Evolutionary conservation across 2,329 filamentous ascomycete genomes (phyloP).

Genomic region (Neocatenulostroma microsporum): DNA sequence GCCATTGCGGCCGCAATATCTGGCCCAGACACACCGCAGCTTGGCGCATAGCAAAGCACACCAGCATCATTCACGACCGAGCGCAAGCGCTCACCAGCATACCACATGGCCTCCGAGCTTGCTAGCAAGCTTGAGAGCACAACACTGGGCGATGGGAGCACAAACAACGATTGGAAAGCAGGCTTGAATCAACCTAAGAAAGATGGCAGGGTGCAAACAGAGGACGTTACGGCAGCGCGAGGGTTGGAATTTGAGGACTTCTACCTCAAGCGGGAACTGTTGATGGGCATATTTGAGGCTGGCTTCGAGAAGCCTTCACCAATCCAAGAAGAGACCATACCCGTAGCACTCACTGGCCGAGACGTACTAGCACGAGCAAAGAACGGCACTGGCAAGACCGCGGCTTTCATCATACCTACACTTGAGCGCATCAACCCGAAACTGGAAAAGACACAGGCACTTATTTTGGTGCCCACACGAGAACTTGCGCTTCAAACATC

Average conservation of each 20-base stretch:
- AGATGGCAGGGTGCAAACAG: constrained; percentile 72
- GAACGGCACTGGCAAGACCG: constrained; percentile 97
- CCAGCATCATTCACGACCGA: too few relatives aligned
- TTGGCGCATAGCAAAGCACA: too few relatives aligned
- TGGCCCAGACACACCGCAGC: too few relatives aligned
- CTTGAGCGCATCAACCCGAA: constrained; percentile 96
- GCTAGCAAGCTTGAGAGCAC: constrained; percentile 52
- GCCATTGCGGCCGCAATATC: too few relatives aligned
- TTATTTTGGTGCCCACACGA: constrained; percentile 93
- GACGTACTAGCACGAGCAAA: constrained; percentile 95
- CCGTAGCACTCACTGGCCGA: constrained; percentile 86
- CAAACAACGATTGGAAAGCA: constrained; percentile 63
- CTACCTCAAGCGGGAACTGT: constrained; percentile 82
- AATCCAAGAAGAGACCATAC: constrained; percentile 98
- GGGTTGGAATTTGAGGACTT: constrained; percentile 98
- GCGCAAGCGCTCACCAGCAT: too few relatives aligned
- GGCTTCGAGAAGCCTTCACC: constrained; percentile 98
- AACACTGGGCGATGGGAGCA: constrained; percentile 46
- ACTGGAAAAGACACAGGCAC: constrained; percentile 88
- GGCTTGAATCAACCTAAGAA: constrained; percentile 63
- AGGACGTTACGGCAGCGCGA: constrained; percentile 98
- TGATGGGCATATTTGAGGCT: constrained; percentile 99
- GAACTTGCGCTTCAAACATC: constrained; percentile 97
- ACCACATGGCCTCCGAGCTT: constrained; percentile 42
- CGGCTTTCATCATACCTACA: constrained; percentile 92